Evolutionary conservation across 129 eudicot species (phyloP), one percentile per base, ranked within the genome.

Genomic region (Rutidosis leptorrhynchoides): DNA sequence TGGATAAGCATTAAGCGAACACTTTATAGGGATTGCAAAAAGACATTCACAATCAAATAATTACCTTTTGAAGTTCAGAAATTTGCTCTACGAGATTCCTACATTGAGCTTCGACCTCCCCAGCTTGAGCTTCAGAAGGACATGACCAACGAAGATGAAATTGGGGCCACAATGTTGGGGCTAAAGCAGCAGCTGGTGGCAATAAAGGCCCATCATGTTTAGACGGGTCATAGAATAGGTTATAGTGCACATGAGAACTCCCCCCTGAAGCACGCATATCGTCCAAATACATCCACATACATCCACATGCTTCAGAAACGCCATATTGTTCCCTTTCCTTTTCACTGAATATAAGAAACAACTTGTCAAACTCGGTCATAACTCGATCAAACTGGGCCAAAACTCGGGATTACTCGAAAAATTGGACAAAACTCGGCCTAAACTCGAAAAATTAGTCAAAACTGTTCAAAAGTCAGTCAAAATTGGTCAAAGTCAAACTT

Each of bases 131-230:
- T 81, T 86, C 95, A 42, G 83, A 74, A 51, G 99, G 95, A 65
- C 94, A 89, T 64, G 97, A 80, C 97, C 95, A 94, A 70, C 99
- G 84, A 73, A 94, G 94, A 74, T 89, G 99, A 68, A 94, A 94
- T 72, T 94, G 96, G 45, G 99, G 99, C 99, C 99, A 94, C 33
- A 94, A 61, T 3, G 99, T 94, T 37, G 99, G 97, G 43, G 99
- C 95, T 73, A 94, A 84, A 73, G 97, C 97, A n/a, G 99, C 99
- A 27, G 99, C 99, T 40, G 97, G 97, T 23, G 99, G 99, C 61
- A 89, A 78, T 65, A 94, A 62, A 32, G 93, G 86, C 43, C 95
- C 93, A n/a, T 77, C 82, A 52, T 83, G 80, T 74, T 84, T 89
- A 26, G 79, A 75, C 21, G 92, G 80, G 32, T 94, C 97, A 71